Conservation (phyloP, 768 basidiomycete species). For the Albatrellus ellisii region DNA sequence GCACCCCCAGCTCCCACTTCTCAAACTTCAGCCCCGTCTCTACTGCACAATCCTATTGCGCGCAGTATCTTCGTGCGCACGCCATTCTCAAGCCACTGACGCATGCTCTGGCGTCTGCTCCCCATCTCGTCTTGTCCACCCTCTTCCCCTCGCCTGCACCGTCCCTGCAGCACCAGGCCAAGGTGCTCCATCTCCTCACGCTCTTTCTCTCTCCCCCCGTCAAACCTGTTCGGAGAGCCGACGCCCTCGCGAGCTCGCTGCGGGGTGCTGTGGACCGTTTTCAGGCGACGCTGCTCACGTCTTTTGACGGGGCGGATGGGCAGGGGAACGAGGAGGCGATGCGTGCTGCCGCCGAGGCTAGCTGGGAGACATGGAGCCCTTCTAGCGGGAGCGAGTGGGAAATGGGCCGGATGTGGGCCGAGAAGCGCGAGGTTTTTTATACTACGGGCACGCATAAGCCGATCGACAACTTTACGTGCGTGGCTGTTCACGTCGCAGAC, state of each 20-base stretch:
- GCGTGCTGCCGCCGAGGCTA: conserved; percentile 68
- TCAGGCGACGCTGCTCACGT: conserved; percentile 72
- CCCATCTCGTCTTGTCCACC: conserved; percentile 54
- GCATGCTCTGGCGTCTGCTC: conserved; percentile 40
- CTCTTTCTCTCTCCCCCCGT: conserved; percentile 59
- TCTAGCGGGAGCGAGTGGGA: conserved; percentile 58
- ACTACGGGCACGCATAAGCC: conserved; percentile 72
- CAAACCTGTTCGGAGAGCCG: conserved; percentile 62
- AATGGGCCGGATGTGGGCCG: conserved; percentile 89
- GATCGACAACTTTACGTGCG: conserved; percentile 69
- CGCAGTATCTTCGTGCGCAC: conserved; percentile 57
- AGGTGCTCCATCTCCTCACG: conserved; percentile 57
- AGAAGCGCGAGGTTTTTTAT: conserved; percentile 92
- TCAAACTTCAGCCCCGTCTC: conserved; percentile 22
- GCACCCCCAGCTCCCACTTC: conserved; percentile 19
- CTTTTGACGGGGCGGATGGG: conserved; percentile 81
- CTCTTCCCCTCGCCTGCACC: conserved; percentile 31
- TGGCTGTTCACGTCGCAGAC: conserved; percentile 5
- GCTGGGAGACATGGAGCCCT: conserved; percentile 72
- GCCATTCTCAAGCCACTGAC: conserved; percentile 47
- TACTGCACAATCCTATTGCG: conserved; percentile 26
- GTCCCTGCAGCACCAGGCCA: conserved; percentile 21
- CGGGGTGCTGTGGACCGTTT: conserved; percentile 78
- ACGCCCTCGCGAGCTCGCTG: conserved; percentile 45
- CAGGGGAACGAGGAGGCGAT: conserved; percentile 61